phyloP scores from a whole-genome alignment of 371 early-diverging fungal genomes.

The Chytridium lagenaria region DNA sequence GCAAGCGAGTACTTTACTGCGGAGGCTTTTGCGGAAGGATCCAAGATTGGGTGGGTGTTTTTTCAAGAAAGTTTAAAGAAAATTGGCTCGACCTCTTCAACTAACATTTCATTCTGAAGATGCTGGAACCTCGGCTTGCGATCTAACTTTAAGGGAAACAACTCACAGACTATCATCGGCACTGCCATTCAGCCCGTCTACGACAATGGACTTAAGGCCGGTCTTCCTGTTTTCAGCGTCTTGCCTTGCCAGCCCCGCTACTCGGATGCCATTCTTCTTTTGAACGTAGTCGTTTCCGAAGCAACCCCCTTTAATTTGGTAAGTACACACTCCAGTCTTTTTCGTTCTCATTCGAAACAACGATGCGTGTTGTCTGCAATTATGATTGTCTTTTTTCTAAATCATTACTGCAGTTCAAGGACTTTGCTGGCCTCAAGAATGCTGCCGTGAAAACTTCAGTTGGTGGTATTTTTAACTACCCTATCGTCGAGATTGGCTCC shows the following conservation, averaged over 20 bases:
- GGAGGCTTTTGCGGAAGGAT: neutral
- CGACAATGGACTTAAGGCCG: constrained; percentile 22
- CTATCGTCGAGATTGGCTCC: constrained; percentile 28
- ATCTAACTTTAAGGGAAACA: neutral
- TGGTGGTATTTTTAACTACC: constrained; percentile 28
- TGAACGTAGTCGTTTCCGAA: constrained; percentile 14
- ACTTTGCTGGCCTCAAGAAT: constrained; percentile 16
- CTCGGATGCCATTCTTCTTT: constrained; percentile 30
- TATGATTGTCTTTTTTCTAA: neutral
- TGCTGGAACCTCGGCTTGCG: constrained; percentile 20
- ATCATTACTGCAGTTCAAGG: constrained; percentile 19
- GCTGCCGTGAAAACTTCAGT: neutral
- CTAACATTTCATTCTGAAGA: neutral
- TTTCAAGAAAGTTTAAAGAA: neutral
- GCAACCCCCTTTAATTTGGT: constrained; percentile 29
- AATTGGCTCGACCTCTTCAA: neutral
- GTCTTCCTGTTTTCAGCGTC: constrained; percentile 20
- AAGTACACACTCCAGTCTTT: constrained; percentile 11
- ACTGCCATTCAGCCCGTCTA: constrained; percentile 28
- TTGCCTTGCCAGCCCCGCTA: constrained; percentile 29
- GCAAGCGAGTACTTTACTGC: constrained; percentile 4
- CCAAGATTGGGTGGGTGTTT: constrained; percentile 1
- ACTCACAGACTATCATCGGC: constrained; percentile 11
- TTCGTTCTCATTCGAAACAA: no score
- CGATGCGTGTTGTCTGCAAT: no score